A percentile compares a stretch with the other conserved stretches of the same genome.
Evolutionary conservation across 2,329 filamentous ascomycete genomes (phyloP).

Genomic region (Xylaria arbuscula): DNA sequence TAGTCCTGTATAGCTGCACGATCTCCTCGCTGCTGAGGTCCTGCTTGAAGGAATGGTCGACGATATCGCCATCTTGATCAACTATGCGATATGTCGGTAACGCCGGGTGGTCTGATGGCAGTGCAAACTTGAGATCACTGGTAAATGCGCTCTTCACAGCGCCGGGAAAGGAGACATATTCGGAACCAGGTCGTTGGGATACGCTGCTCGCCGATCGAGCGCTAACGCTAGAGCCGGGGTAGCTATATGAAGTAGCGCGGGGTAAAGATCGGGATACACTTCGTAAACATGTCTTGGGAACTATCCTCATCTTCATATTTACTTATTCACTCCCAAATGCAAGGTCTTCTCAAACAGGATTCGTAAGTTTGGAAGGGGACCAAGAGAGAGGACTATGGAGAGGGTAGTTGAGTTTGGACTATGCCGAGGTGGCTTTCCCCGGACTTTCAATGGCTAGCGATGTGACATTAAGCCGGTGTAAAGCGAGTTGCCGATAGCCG

Average conservation of each 20-base stretch:
- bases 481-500: slow-evolving; percentile 45
- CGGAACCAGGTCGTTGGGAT: slow-evolving; percentile 66
- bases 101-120: slow-evolving; percentile 76
- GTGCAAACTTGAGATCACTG: slow-evolving; percentile 78
- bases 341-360: neutral
- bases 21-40: slow-evolving; percentile 74
- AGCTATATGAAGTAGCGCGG: slow-evolving; percentile 37
- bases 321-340: slow-evolving; percentile 23
- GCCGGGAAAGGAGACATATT: slow-evolving; percentile 83
- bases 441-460: slow-evolving; percentile 42
- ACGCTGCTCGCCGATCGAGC: slow-evolving; percentile 60
- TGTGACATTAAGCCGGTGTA: slow-evolving; percentile 48
- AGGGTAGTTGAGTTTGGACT: slow-evolving; percentile 7
- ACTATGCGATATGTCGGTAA: slow-evolving; percentile 93
- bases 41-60: slow-evolving; percentile 76
- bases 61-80: slow-evolving; percentile 85
- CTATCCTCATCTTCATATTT: slow-evolving; percentile 44
- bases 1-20: slow-evolving; percentile 71
- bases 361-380: neutral
- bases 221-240: slow-evolving; percentile 29
- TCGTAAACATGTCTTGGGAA: slow-evolving; percentile 41
- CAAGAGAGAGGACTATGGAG: slow-evolving; percentile 15
- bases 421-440: slow-evolving; percentile 39
- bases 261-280: slow-evolving; percentile 37
- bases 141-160: slow-evolving; percentile 95